phyloP scores from a whole-genome alignment of 2,329 filamentous ascomycete genomes.

The Bipolaris oryzae region DNA sequence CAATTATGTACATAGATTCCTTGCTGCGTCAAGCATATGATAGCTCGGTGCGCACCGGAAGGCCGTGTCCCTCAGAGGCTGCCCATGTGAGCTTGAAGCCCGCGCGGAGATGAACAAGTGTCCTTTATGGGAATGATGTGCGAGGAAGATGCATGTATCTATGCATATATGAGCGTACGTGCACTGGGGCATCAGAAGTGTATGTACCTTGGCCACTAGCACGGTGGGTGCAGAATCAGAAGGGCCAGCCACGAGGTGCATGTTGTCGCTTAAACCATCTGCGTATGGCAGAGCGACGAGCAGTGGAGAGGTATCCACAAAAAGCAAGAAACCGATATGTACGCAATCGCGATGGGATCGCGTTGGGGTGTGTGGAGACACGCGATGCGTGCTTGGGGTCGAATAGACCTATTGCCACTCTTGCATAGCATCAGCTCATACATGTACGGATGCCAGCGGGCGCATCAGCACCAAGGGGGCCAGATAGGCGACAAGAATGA shows the following conservation, averaged over 20 bases:
- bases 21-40: background rate
- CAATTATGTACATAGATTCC: background rate
- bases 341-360: constrained; percentile 1
- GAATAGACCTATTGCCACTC: background rate
- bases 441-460: background rate
- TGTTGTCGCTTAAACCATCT: background rate
- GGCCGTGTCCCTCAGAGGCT: background rate
- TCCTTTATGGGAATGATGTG: background rate
- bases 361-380: background rate
- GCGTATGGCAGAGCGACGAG: background rate
- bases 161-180: background rate
- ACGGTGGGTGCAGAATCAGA: background rate
- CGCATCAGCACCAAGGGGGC: background rate
- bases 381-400: background rate
- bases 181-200: background rate
- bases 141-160: background rate
- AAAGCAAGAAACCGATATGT: background rate
- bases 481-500: background rate
- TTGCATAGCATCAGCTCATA: constrained; percentile 3
- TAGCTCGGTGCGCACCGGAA: background rate
- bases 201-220: background rate
- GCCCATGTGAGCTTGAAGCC: background rate
- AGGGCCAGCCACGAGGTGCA: background rate
- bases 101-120: background rate
- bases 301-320: background rate